Conservation (phyloP, 495 filamentous ascomycete species). For the Chlorociboria aeruginascens region DNA sequence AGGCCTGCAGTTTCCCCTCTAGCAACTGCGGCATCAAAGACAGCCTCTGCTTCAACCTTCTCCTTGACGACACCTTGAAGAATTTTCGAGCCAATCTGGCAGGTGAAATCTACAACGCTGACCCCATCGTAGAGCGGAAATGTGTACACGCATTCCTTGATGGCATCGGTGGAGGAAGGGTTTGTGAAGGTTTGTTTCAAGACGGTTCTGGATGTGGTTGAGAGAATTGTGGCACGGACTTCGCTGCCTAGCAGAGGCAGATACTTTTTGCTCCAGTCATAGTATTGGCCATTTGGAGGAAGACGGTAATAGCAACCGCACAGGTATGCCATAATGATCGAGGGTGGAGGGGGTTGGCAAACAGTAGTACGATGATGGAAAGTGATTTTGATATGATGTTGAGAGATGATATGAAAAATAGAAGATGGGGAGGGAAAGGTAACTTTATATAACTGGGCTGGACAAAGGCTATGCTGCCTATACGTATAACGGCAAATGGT, state of each 20-base stretch:
- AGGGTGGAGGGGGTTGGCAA: neutral
- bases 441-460: neutral
- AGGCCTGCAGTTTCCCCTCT: conserved; percentile 48
- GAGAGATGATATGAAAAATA: too few species aligned
- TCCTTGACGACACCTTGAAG: conserved; percentile 52
- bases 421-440: neutral
- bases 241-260: conserved; percentile 42
- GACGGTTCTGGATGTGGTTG: conserved; percentile 41
- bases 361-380: neutral
- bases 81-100: conserved; percentile 34
- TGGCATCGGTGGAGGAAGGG: conserved; percentile 26
- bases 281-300: neutral
- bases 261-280: conserved; percentile 20
- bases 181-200: conserved; percentile 53
- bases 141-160: conserved; percentile 44
- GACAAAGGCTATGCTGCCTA: too few species aligned
- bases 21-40: conserved; percentile 40
- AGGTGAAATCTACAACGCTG: conserved; percentile 50
- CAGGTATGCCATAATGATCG: neutral
- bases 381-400: neutral
- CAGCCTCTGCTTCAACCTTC: conserved; percentile 38
- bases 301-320: conserved; percentile 20
- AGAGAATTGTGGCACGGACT: conserved; percentile 40
- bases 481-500: too few species aligned
- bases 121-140: conserved; percentile 61